These are phyloP conservation scores for Russula dissimulans DNA, from an alignment of 768 basidiomycete genomes.

Conservation along the genomic window DNA sequence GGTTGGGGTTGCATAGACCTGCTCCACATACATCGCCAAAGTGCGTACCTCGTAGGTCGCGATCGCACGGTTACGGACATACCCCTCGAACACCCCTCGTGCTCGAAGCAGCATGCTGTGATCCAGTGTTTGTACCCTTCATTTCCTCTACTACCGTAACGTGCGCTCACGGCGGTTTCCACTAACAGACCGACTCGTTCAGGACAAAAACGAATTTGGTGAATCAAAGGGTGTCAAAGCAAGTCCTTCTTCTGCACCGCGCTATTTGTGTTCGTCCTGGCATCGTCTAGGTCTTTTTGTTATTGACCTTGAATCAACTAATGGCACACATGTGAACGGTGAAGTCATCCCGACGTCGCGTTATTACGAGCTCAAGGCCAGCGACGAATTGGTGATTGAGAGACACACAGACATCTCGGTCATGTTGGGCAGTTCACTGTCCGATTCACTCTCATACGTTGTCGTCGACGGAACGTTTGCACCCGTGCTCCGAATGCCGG, in stretches of 20 bases:
- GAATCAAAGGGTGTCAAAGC: slow-evolving; percentile 74
- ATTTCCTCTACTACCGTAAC: background rate
- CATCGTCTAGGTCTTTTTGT: slow-evolving; percentile 71
- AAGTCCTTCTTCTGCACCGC: slow-evolving; percentile 24
- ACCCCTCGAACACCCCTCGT: slow-evolving; percentile 89
- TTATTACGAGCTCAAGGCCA: slow-evolving; percentile 73
- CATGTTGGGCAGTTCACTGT: too few relatives aligned
- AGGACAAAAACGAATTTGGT: slow-evolving; percentile 84
- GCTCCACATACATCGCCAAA: slow-evolving; percentile 88
- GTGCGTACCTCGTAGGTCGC: slow-evolving; percentile 87
- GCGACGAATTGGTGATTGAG: too few relatives aligned
- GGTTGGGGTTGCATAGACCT: slow-evolving; percentile 45
- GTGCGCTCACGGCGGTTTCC: slow-evolving; percentile 8
- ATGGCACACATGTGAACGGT: slow-evolving; percentile 88
- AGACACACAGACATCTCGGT: too few relatives aligned
- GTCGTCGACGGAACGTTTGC: too few relatives aligned
- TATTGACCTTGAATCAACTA: slow-evolving; percentile 98
- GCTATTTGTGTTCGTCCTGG: background rate
- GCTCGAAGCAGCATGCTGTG: slow-evolving; percentile 96
- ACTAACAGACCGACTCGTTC: slow-evolving; percentile 66
- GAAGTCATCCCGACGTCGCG: slow-evolving; percentile 74
- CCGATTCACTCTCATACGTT: too few relatives aligned
- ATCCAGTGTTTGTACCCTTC: slow-evolving; percentile 64
- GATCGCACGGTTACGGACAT: slow-evolving; percentile 84
- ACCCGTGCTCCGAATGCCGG: too few relatives aligned